Evolutionary conservation across 2,329 filamentous ascomycete species (phyloP), one percentile per base, ranked within the genome.

Genomic region (Sordariomycetes sp.): DNA sequence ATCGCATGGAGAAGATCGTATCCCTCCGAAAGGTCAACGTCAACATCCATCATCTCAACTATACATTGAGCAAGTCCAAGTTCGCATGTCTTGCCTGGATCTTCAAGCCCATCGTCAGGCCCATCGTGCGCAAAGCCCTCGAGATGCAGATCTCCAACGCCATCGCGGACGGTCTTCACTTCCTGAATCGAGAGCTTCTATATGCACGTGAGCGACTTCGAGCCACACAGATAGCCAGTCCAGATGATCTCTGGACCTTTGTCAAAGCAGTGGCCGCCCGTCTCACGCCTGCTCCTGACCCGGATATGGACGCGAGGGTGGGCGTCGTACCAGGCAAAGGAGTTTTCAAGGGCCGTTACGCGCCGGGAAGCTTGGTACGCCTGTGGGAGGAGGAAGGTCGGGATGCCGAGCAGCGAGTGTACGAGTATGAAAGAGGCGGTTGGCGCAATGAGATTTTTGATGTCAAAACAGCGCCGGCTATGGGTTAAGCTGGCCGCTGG

Each of bases 361-460:
- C 90, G 1, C 90, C 90, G 0, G 88, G 86, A 1, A 94, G 87
- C 55, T 64, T 95, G 18, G 83, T 92, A 33, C 87, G 84, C 59
- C 58, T 94, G n/a, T 94, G 86, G 86, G 75, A 90, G 44, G 80
- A 87, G 43, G 82, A 94, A 58, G 86, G 76, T 0, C 59, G 65
- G 16, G 66, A 69, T 40, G 86, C 85, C 0, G 69, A 68, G 15
- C 83, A 93, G 55, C 70, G 77, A 26, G 75, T 94, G 24, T 77
- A 88, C 43, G 82, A 90, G 43, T 79, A 78, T 49, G 73, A 79
- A 36, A 64, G 64, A 30, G 77, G 71, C 12, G 83, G 82, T 0
- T 94, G 87, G 87, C 72, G 82, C 45, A 94, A 94, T 54, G 78
- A 77, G 30, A 79, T 94, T n/a, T 94, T 94, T 47, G 67, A 75